Base-by-base conservation (phyloP, 2,329 filamentous ascomycete species). In the Dactylellina parvicollis region DNA sequence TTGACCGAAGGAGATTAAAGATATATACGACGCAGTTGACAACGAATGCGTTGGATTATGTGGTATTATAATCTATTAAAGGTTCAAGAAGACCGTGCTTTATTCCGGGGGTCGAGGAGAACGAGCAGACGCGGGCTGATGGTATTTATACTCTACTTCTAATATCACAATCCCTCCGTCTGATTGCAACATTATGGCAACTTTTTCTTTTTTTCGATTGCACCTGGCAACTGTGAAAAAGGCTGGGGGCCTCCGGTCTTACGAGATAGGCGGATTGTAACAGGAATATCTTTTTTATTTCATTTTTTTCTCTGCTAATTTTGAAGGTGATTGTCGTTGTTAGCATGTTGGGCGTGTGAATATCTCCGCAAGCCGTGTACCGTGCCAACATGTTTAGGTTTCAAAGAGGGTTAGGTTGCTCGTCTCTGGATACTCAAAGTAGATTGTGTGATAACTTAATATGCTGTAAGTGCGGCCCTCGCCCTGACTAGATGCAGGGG, bases 401-500 rank as follows among this genome's bases (percentile, higher is more conserved):
- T 54, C 49, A 54, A 54, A 54, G 49, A 18, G 22, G 49, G 49
- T 36, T 54, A 54, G 32, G n/a, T n/a, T 54, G 49, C 30, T 54
- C 49, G 49, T 54, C 49, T 54, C 30, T 26, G n/a, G 38, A 54
- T 54, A 54, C 49, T 54, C 5, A 54, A 54, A 54, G 30, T 16
- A 36, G 49, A 5, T 12, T n/a, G 2, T 30, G 38, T 54, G 14
- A 18, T 8, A 36, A 54, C n/a, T 54, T 22, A 34, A 54, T n/a
- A 36, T 20, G 26, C 4, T 16, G 22, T 36, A 54, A 38, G 16
- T 54, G 49, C n/a, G 20, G 18, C 38, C 14, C 18, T 22, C 49
- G 18, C 18, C 30, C 26, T 24, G 32, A 1, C 14, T 12, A 10
- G 30, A 30, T 38, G 49, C 44, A 49, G 44, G 44, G 26, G 49